phyloP scores from a whole-genome alignment of 345 rosid species.

The Physaria fendleri region DNA sequence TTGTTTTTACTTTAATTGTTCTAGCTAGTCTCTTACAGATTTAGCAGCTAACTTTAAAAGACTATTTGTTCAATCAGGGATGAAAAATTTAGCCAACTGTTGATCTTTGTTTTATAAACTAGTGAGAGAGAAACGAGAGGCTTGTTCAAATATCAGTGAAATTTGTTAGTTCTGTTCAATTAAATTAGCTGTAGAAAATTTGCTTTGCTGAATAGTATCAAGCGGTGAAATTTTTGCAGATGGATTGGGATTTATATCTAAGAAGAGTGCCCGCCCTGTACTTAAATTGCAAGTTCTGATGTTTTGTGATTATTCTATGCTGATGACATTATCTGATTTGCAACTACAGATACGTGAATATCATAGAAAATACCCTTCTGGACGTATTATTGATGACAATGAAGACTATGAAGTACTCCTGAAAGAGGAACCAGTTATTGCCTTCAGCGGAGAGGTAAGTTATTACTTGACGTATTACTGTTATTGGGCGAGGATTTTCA shows the following conservation, averaged over 20 bases:
- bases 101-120: conserved; percentile 1
- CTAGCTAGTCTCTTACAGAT: not conserved
- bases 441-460: conserved; percentile 89
- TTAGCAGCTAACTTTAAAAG: not conserved
- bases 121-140: not conserved
- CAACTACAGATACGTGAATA: conserved; percentile 50
- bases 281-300: not conserved
- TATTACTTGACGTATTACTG: not conserved
- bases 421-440: conserved; percentile 75
- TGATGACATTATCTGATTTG: not conserved
- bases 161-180: not conserved
- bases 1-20: not conserved
- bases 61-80: not conserved
- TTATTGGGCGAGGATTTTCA: not conserved
- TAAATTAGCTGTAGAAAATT: not conserved
- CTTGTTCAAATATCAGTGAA: not conserved
- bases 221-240: not conserved
- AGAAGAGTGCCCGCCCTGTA: not conserved
- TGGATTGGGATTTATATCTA: not conserved
- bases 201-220: not conserved
- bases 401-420: conserved; percentile 67
- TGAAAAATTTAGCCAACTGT: not conserved
- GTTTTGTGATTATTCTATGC: not conserved
- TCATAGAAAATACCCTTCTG: conserved; percentile 82
- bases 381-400: conserved; percentile 60